Base-by-base conservation (phyloP, 2,329 filamentous ascomycete species). In the Stemphylium beticola region DNA sequence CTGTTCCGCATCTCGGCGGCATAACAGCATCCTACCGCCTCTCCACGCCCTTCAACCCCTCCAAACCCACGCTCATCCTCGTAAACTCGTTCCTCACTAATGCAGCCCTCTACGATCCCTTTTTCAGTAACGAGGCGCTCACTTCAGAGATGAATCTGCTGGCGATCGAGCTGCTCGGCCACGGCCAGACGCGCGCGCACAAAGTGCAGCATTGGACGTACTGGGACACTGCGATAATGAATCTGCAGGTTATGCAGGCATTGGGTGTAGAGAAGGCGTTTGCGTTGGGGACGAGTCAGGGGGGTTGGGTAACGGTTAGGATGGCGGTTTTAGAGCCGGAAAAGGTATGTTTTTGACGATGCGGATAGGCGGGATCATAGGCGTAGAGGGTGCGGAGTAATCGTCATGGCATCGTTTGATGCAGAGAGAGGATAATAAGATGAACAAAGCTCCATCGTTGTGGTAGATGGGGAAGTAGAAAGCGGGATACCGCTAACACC, bases 131-230 rank as follows among this genome's bases (percentile, higher is more conserved):
- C 46, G 38, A 62, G 11, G 49, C 63, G 3, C 58, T 81, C 9
- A 75, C 69, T 0, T 67, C 69, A 4, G 61, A 64, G 2, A 75
- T 80, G 67, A 84, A 84, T 55, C 69, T 84, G 6, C 58, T 84
- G n/a, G 79, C 81, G 12, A 81, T 84, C 53, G 82, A 84, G 65
- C 75, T 79, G 4, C 75, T 84, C 10, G 82, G 82, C 18, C 82
- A 84, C 63, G 82, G 82, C 4, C 67, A 78, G 52, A 84, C 82
- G 4, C 70, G 77, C 9, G 76, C 76, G 4, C 47, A 47, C 5
- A 68, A 72, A 18, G 59, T 65, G 3, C 76, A 81, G 53, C 74
- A 82, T 41, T 84, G 77, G 62, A 84, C 81, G 5, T 84, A 84
- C 64, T 84, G 82, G 82, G 81, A 83, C 61, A 78, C 80, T 0